Evolutionary conservation across 352 stramenopile genomes (phyloP).

Genomic region (Phytophthora vignae): DNA sequence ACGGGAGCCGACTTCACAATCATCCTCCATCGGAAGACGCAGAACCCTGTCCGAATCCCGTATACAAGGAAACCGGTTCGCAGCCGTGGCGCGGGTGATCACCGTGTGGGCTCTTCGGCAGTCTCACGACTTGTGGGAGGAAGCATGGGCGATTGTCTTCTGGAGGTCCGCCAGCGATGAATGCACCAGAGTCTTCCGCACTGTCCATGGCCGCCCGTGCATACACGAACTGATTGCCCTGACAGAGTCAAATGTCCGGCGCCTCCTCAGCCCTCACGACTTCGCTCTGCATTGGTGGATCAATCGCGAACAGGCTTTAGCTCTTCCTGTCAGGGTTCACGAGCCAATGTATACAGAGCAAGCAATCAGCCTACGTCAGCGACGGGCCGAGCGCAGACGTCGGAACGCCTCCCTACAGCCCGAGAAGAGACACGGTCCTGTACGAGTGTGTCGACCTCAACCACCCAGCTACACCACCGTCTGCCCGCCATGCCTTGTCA

Average conservation of each 20-base stretch:
- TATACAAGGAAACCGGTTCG: conserved; percentile 5
- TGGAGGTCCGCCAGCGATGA: neutral
- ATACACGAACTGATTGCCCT: conserved; percentile 13
- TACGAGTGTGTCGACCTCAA: neutral
- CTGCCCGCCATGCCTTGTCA: neutral
- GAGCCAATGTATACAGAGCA: neutral
- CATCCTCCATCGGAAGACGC: conserved; percentile 11
- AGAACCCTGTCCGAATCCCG: neutral
- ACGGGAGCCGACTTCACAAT: conserved; percentile 21
- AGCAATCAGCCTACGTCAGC: neutral
- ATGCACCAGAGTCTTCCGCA: conserved; percentile 1
- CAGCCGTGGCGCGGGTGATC: conserved; percentile 2
- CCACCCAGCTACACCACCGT: neutral
- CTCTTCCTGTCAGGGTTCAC: neutral
- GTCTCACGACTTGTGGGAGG: neutral
- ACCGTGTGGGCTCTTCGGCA: conserved; percentile 1
- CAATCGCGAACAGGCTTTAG: neutral
- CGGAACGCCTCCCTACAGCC: neutral
- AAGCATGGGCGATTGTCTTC: neutral
- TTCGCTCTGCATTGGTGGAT: conserved; percentile 9
- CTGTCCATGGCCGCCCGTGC: conserved; percentile 7
- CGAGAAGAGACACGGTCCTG: neutral
- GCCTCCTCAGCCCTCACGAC: neutral
- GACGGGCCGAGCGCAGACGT: neutral
- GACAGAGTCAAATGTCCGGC: conserved; percentile 9